These are phyloP conservation scores for Setomelanomma holmii DNA, from an alignment of 2,329 filamentous ascomycete species.

Conservation along the genomic window DNA sequence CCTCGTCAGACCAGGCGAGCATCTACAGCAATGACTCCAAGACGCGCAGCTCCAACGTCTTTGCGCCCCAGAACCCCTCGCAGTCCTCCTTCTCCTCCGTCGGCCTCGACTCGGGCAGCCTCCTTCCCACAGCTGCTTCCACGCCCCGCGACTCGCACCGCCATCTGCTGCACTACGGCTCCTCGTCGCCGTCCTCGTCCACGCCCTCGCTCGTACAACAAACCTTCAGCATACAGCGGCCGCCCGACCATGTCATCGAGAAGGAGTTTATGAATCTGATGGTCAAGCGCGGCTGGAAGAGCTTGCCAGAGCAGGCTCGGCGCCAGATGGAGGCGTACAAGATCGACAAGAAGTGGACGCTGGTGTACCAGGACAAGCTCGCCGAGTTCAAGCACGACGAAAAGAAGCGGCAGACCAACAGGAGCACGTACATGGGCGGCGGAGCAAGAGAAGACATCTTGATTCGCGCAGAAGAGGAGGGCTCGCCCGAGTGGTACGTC, in stretches of 20 bases:
- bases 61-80: slow-evolving; percentile 63
- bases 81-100: slow-evolving; percentile 60
- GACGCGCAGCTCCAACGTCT: slow-evolving; percentile 59
- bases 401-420: slow-evolving; percentile 79
- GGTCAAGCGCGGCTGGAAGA: slow-evolving; percentile 98
- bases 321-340: slow-evolving; percentile 97
- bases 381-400: slow-evolving; percentile 95
- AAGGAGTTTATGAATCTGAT: slow-evolving; percentile 92
- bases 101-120: slow-evolving; percentile 48
- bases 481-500: slow-evolving; percentile 97
- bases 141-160: slow-evolving; percentile 53
- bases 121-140: slow-evolving; percentile 47
- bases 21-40: slow-evolving; percentile 68
- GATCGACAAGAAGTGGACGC: slow-evolving; percentile 93
- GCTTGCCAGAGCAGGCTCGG: slow-evolving; percentile 90
- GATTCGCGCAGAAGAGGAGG: slow-evolving; percentile 87
- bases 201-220: slow-evolving; percentile 60
- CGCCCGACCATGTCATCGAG: slow-evolving; percentile 81
- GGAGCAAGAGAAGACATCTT: slow-evolving; percentile 69
- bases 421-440: slow-evolving; percentile 64
- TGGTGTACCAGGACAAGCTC: slow-evolving; percentile 93
- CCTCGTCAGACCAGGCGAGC: slow-evolving; percentile 70
- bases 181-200: slow-evolving; percentile 56
- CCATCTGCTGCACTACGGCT: slow-evolving; percentile 51
- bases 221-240: slow-evolving; percentile 71